Percentiles rank a stretch among this genome's conserved stretches.
Evolutionary conservation across 73 alveolate genomes (phyloP).

Genomic region (Paramecium pentaurelia): DNA sequence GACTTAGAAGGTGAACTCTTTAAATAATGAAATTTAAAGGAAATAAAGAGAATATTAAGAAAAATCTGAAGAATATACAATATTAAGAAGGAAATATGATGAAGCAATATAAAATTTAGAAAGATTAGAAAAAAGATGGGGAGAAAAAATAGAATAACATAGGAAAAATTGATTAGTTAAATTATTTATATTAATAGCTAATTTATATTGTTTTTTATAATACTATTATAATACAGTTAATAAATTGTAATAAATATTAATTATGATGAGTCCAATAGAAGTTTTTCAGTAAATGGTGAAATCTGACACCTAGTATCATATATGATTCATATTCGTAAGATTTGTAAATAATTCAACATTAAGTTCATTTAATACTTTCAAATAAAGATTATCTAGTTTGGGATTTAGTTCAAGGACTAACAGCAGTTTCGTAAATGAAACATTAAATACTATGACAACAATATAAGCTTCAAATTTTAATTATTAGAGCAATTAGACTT

Average conservation of each 20-base stretch:
- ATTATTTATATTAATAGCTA: not conserved
- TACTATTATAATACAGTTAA: not conserved
- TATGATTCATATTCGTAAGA: not conserved
- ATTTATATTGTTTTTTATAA: too few relatives aligned
- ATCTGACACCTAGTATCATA: conserved; percentile 7
- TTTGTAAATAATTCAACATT: not conserved
- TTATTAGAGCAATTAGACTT: not conserved
- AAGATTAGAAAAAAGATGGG: conserved; percentile 41
- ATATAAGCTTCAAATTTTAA: not conserved
- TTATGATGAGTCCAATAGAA: not conserved
- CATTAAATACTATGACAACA: not conserved
- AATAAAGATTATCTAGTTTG: not conserved
- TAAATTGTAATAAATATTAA: not conserved
- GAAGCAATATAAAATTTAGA: not conserved
- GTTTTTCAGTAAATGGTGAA: not conserved
- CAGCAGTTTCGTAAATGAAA: not conserved
- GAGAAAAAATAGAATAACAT: conserved; percentile 10
- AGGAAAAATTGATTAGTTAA: conserved; percentile 8
- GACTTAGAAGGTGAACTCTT: not conserved
- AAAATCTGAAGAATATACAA: not conserved
- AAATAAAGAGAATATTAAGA: not conserved
- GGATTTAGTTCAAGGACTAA: not conserved
- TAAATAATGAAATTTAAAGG: not conserved
- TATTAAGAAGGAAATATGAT: conserved; percentile 6
- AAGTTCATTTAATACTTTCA: not conserved